Evolutionary conservation across 805 yeast species (phyloP), one percentile per base, ranked within the genome.

Genomic region (Scheffersomyces coipomensis): DNA sequence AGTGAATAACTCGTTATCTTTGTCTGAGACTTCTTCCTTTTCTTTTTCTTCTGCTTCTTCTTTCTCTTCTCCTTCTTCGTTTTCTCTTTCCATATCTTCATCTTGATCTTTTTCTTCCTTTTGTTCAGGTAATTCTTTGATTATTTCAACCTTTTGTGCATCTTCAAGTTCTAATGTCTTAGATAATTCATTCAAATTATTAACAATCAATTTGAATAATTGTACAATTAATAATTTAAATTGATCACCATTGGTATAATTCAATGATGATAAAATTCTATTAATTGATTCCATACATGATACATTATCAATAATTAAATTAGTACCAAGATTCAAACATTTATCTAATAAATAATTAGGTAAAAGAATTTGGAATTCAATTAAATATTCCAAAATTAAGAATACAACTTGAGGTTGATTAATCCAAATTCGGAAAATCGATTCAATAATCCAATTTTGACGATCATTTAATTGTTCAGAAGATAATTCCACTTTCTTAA

Each of bases 361-460:
- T 36, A 56, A 46, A 44, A 69, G 48, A n/a, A 69, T 55, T 29
- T 48, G 56, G 45, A 60, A 64, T 40, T 68, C 73, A 34, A 68
- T 62, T 51, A 69, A 62, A 44, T 61, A 67, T 38, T 68, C 75
- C 45, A 69, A 55, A 21, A 66, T 65, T 46, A 69, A 58, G 42
- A 69, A 69, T 10, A 66, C 60, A 25, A 68, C 72, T 45, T 69
- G 75, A 1, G 75, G 75, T 46, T 68, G 74, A 46, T 68, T 71
- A 23, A 60, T 46, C 75, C 75, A 69, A 34, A 69, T 57, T 41
- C 75, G 52, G 49, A 68, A 58, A 10, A 69, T 60, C 7, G 71
- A 49, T 23, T 68, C 72, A 18, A 69, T 58, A 15, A 68, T 60
- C 60, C 66, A 62, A 18, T 47, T 43, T 37, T 69, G 74, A 37